Evolutionary conservation across 2,329 filamentous ascomycete genomes (phyloP).

Genomic region (Byssothecium circinans): DNA sequence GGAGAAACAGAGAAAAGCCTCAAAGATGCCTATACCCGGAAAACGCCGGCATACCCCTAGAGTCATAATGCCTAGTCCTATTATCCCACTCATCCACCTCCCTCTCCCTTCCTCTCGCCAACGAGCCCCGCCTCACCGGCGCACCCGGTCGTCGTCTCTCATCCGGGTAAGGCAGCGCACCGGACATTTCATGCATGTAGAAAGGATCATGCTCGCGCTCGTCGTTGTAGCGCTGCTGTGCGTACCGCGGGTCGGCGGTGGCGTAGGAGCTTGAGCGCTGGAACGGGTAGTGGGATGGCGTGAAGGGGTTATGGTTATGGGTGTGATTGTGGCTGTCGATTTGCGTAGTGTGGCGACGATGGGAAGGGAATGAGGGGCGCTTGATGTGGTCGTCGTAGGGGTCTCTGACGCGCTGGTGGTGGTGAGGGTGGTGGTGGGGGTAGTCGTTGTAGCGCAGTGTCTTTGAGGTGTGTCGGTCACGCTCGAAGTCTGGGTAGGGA

Average conservation of each 20-base stretch:
- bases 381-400: constrained; percentile 1
- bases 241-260: neutral
- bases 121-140: neutral
- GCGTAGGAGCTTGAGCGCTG: constrained; percentile 1
- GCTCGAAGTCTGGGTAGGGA: constrained; percentile 1
- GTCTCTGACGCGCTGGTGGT: constrained; percentile 4
- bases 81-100: neutral
- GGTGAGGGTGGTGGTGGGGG: constrained; percentile 1
- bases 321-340: neutral
- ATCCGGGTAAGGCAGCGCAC: neutral
- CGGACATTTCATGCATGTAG: neutral
- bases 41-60: neutral
- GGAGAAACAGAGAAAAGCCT: neutral
- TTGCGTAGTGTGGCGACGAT: constrained; percentile 5
- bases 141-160: neutral
- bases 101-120: neutral
- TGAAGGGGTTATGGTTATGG: neutral
- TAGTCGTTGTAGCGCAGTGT: constrained; percentile 6
- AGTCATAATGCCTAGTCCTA: neutral
- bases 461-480: neutral
- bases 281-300: neutral
- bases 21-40: neutral
- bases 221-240: neutral
- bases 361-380: neutral
- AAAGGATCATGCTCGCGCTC: neutral